Evolutionary conservation across 106 monocot genomes (phyloP).

Genomic region (Dioscorea dumetorum): DNA sequence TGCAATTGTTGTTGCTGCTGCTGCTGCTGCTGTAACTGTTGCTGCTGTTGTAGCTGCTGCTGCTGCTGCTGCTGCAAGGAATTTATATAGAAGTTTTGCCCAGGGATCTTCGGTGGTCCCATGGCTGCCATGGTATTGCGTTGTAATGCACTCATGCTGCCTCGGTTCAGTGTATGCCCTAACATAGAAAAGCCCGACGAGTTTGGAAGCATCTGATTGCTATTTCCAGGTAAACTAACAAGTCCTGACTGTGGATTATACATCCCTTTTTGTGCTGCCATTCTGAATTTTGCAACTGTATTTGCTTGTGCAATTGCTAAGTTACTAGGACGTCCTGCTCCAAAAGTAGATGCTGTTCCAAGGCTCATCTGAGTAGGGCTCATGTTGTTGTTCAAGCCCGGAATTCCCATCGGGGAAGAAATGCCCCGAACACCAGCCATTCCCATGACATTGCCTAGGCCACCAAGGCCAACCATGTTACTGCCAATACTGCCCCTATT

Average conservation of each 20-base stretch:
- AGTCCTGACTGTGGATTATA: constrained; percentile 37
- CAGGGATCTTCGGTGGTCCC: constrained; percentile 86
- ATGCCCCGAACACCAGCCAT: constrained; percentile 59
- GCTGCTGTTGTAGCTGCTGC: constrained; percentile 24
- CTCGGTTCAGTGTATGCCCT: constrained; percentile 46
- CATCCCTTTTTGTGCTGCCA: constrained; percentile 33
- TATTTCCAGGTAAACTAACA: constrained; percentile 41
- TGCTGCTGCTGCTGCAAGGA: constrained; percentile 21
- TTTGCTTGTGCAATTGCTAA: constrained; percentile 3
- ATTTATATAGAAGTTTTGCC: constrained; percentile 54
- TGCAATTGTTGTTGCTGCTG: constrained; percentile 22
- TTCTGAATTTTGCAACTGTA: constrained; percentile 33
- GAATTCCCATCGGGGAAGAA: constrained; percentile 42
- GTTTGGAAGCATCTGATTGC: constrained; percentile 50
- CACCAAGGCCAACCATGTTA: constrained; percentile 48
- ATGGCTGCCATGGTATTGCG: constrained; percentile 49
- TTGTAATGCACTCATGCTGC: constrained; percentile 52
- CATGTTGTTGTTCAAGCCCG: constrained; percentile 37
- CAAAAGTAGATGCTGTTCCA: constrained; percentile 40
- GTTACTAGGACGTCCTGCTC: constrained; percentile 24
- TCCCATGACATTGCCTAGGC: constrained; percentile 48
- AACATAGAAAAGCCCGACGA: constrained; percentile 65
- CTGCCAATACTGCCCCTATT: constrained; percentile 44
- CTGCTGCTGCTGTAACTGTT: constrained; percentile 28
- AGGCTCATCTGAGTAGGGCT: constrained; percentile 67